Base-by-base conservation (phyloP, 2,329 filamentous ascomycete genomes). In the Teratosphaeria gauchensis region DNA sequence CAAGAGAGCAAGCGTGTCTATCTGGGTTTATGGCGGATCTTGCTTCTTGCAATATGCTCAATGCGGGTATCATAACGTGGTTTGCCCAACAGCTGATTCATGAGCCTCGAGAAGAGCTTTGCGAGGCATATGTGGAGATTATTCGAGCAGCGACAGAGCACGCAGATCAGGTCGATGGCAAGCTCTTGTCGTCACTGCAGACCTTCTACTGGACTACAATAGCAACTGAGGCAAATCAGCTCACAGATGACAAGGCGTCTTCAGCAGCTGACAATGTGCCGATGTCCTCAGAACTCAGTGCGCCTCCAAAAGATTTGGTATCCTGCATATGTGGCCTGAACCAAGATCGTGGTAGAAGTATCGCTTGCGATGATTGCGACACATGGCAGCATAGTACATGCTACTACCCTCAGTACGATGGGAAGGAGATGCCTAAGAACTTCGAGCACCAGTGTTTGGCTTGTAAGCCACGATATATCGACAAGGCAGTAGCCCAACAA, bases 321-420 rank as follows among this genome's bases (percentile, higher is more conserved):
- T 56, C 24, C 4, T 99, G 94, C 82, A 95, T 97, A 68, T 99
- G 94, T 77, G 85, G 85, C 73, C 96, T 88, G 75, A 79, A 85
- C 73, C 90, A 95, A 78, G 94, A 97, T 80, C 94, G 97, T 79
- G 94, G 92, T 75, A 92, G 89, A 75, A 97, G 92, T 61, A 95
- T 99, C 62, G 90, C 91, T 75, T 99, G 94, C 80, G 92, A 97
- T 73, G 84, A 82, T 61, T 99, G 94, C 80, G 89, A 95, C 72
- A 95, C 90, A 53, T 97, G 94, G 94, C 94, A 97, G 76, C 94
- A 99, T 75, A 95, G 96, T 68, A 87, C 90, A 72, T 99, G 94
- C 76, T 97, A 95, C 76, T 96, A 97, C 72, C 89, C 89, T 66
- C 82, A 84, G 71, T 82, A 72, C 58, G 85, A 73, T 81, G 88